A percentile compares a stretch with the other conserved stretches of the same genome.
phyloP scores from a whole-genome alignment of 2,329 filamentous ascomycete genomes.

The Endocalyx cinctus region DNA sequence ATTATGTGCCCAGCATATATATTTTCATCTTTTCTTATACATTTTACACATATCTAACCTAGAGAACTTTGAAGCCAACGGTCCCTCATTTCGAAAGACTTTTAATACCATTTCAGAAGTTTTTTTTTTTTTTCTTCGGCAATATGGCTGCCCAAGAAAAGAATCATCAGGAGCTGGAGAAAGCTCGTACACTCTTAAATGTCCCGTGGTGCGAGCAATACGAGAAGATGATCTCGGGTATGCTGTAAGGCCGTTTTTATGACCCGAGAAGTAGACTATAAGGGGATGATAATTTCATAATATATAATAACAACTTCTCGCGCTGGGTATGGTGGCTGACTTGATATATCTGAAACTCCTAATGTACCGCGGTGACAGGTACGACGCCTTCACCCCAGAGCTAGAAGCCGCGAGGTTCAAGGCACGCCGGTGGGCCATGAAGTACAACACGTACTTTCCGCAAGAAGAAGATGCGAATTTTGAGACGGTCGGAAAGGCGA shows the following conservation, averaged over 20 bases:
- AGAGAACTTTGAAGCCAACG: too few relatives aligned
- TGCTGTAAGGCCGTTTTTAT: conserved; percentile 44
- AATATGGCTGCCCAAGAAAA: conserved; percentile 12
- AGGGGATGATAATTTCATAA: too few relatives aligned
- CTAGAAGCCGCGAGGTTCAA: conserved; percentile 47
- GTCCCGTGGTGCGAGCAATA: conserved; percentile 43
- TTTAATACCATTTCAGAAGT: too few relatives aligned
- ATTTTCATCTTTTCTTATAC: too few relatives aligned
- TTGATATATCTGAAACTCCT: background rate
- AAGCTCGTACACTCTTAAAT: conserved; percentile 7
- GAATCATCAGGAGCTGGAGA: conserved; percentile 7
- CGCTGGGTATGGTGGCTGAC: too few relatives aligned
- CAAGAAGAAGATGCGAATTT: conserved; percentile 39
- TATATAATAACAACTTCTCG: too few relatives aligned
- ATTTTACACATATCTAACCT: too few relatives aligned
- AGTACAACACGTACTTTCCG: conserved; percentile 55
- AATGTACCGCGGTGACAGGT: conserved; percentile 29
- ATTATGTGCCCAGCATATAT: too few relatives aligned
- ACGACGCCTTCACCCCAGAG: conserved; percentile 44
- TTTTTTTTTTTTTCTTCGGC: too few relatives aligned
- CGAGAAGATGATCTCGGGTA: conserved; percentile 60
- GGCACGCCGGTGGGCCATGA: conserved; percentile 50
- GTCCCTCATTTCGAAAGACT: too few relatives aligned
- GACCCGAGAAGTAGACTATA: too few relatives aligned
- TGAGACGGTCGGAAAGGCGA: conserved; percentile 32